phyloP scores from a whole-genome alignment of 805 yeast genomes.

The Myxozyma udenii region DNA sequence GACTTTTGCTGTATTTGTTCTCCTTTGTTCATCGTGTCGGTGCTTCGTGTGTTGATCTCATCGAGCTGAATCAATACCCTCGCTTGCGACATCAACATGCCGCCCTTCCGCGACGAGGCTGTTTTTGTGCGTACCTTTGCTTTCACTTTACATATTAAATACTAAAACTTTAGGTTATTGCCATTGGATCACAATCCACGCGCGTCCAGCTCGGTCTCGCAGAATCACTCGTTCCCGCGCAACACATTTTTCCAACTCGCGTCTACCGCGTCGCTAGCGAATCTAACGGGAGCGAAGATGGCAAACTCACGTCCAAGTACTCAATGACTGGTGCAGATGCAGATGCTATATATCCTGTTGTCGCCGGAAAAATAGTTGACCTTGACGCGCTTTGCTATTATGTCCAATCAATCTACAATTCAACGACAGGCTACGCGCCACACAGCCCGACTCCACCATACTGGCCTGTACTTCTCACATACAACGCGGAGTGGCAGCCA shows the following conservation, averaged over 20 bases:
- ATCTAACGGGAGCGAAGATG: no score
- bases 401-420: conserved; percentile 49
- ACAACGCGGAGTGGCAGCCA: conserved; percentile 69
- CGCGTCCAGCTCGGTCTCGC: conserved; percentile 74
- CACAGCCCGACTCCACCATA: conserved; percentile 33
- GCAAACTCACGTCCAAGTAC: conserved; percentile 40
- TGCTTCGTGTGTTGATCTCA: no score
- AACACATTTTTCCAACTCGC: conserved; percentile 69
- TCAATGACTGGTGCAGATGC: conserved; percentile 44
- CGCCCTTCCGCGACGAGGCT: conserved; percentile 41
- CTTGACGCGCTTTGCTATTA: conserved; percentile 67
- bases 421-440: conserved; percentile 39
- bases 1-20: no score
- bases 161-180: conserved; percentile 47
- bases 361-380: conserved; percentile 61
- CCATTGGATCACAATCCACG: conserved; percentile 76
- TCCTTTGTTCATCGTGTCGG: no score
- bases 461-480: conserved; percentile 67
- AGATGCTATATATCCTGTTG: conserved; percentile 59
- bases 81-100: conserved; percentile 32
- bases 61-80: no score
- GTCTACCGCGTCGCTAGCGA: no score
- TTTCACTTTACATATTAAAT: neutral
- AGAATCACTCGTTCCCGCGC: conserved; percentile 73
- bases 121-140: conserved; percentile 35